Percentiles rank a stretch among this genome's conserved stretches.
These are phyloP conservation scores for Lipomyces yarrowii DNA, from an alignment of 1,139 yeast genomes.

Conservation along the genomic window DNA sequence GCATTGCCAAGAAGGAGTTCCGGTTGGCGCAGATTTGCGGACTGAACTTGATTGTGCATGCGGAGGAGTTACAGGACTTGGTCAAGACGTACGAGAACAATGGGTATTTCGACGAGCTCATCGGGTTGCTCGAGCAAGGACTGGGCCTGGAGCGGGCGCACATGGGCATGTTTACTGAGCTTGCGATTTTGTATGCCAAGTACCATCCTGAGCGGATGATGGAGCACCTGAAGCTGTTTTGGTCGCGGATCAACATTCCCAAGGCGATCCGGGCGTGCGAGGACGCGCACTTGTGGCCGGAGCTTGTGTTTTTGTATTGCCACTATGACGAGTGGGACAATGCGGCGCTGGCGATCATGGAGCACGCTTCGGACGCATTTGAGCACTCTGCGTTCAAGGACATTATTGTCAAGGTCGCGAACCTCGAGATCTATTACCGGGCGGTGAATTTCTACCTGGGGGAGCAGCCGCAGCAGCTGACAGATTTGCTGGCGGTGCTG, in stretches of 20 bases:
- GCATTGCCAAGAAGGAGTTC: constrained; percentile 93
- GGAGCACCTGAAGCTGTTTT: constrained; percentile 95
- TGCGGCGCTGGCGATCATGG: constrained; percentile 97
- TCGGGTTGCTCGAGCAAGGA: constrained; percentile 92
- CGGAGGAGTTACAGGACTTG: constrained; percentile 92
- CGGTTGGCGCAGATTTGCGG: constrained; percentile 99
- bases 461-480: constrained; percentile 88
- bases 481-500: constrained; percentile 80
- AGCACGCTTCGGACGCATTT: constrained; percentile 88
- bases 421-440: constrained; percentile 94
- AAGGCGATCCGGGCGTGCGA: constrained; percentile 95
- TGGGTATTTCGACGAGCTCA: constrained; percentile 90
- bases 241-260: constrained; percentile 98
- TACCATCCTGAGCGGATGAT: constrained; percentile 88
- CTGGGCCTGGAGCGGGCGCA: constrained; percentile 97
- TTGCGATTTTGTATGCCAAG: constrained; percentile 87
- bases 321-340: constrained; percentile 99
- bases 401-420: constrained; percentile 90
- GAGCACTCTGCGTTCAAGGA: constrained; percentile 95
- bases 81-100: constrained; percentile 84
- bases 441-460: constrained; percentile 92
- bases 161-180: constrained; percentile 99
- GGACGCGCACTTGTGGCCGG: constrained; percentile 93
- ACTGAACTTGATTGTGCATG: constrained; percentile 92
- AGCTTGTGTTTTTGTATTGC: constrained; percentile 91